These are phyloP conservation scores for Arthrobotrys sinensis DNA, from an alignment of 2,329 filamentous ascomycete genomes.

Conservation along the genomic window DNA sequence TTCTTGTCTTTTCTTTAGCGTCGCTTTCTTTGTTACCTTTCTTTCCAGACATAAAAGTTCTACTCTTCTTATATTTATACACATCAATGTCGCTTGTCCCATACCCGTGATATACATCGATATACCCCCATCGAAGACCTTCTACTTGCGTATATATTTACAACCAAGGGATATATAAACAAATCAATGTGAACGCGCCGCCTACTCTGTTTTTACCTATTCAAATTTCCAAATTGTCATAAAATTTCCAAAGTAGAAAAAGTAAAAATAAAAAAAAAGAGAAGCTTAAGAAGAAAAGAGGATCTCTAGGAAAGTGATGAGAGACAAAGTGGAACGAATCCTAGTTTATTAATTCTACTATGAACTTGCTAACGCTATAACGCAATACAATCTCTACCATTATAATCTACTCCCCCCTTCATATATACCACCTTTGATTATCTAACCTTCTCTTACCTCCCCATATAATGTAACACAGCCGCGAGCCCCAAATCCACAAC, in stretches of 20 bases:
- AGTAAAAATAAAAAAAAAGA: conserved; percentile 16
- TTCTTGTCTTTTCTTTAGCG: conserved; percentile 41
- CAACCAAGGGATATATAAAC: too few species aligned
- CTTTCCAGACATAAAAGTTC: conserved; percentile 42
- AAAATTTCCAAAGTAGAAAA: too few species aligned
- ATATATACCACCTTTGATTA: background rate
- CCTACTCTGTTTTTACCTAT: too few species aligned
- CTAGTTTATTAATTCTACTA: conserved; percentile 24
- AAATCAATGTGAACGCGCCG: too few species aligned
- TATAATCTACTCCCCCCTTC: background rate
- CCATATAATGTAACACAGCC: conserved; percentile 71
- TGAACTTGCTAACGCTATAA: conserved; percentile 2
- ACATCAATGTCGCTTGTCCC: too few species aligned
- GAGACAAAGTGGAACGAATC: too few species aligned
- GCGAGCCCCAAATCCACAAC: conserved; percentile 78
- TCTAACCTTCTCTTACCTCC: background rate
- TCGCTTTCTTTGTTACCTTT: conserved; percentile 34
- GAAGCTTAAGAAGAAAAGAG: too few species aligned
- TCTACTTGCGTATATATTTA: too few species aligned
- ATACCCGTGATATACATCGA: too few species aligned
- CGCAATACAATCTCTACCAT: background rate
- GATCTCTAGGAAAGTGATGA: too few species aligned
- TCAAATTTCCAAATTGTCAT: conserved; percentile 1
- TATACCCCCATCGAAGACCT: too few species aligned
- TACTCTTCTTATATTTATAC: conserved; percentile 36